These are phyloP conservation scores for Chrysanthemum makinoi DNA, from an alignment of 129 eudicot genomes.

Conservation along the genomic window DNA sequence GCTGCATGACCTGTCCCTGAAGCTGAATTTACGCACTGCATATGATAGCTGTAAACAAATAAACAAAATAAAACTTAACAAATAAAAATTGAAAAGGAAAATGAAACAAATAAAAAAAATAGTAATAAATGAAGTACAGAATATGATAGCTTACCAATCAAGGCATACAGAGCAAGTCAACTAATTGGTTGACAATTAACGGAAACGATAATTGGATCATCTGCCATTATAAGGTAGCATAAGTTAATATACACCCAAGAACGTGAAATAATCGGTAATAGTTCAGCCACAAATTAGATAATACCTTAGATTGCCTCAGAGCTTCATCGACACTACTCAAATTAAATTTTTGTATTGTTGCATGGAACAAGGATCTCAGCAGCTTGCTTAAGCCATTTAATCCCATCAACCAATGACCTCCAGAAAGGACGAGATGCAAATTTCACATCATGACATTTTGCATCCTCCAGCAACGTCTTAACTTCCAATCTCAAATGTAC, in stretches of 20 bases:
- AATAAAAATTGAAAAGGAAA: no score
- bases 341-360: slow-evolving; percentile 34
- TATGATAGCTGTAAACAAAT: no score
- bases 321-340: slow-evolving; percentile 61
- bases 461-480: slow-evolving; percentile 55
- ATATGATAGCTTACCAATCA: no score
- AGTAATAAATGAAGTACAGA: no score
- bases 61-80: no score
- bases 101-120: no score
- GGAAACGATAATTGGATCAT: slow-evolving; percentile 50
- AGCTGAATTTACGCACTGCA: no score
- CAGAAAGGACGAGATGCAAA: slow-evolving; percentile 46
- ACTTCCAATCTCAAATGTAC: no score
- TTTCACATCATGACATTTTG: slow-evolving; percentile 38
- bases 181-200: slow-evolving; percentile 39
- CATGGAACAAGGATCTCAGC: slow-evolving; percentile 51
- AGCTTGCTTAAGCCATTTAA: slow-evolving; percentile 71
- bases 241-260: not conserved
- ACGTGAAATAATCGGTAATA: not conserved
- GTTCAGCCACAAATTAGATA: slow-evolving; percentile 10
- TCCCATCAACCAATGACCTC: slow-evolving; percentile 49
- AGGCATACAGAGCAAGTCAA: no score
- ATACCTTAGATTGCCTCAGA: slow-evolving; percentile 52
- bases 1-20: no score
- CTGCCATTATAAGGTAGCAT: slow-evolving; percentile 40